Conservation (phyloP, 345 rosid species). For the Pugionium dolabratum region DNA sequence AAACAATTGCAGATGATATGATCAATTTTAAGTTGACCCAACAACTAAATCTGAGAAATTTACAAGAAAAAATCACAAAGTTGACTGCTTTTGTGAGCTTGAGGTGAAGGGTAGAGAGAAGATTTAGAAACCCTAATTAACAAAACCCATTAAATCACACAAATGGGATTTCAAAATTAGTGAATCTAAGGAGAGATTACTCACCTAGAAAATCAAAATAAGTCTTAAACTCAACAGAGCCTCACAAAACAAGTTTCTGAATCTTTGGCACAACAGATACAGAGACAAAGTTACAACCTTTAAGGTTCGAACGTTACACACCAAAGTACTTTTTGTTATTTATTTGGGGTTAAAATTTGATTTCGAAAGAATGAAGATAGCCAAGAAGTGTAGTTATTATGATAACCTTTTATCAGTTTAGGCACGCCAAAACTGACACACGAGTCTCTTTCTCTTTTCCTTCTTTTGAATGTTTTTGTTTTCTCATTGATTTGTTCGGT, state of each 20-base stretch:
- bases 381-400: not conserved
- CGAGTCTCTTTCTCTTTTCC: constrained; percentile 7
- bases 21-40: constrained; percentile 44
- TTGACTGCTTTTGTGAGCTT: not conserved
- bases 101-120: not conserved
- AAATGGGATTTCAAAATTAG: not conserved
- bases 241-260: not conserved
- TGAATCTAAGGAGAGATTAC: not conserved
- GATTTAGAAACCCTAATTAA: constrained; percentile 14
- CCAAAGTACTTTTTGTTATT: not conserved
- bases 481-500: not conserved
- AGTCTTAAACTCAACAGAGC: not conserved
- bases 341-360: not conserved
- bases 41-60: constrained; percentile 50
- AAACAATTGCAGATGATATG: constrained; percentile 45
- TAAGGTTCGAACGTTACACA: not conserved
- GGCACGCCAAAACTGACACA: constrained; percentile 23
- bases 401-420: not conserved
- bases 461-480: not conserved
- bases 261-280: not conserved
- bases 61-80: constrained; percentile 43
- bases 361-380: constrained; percentile 1
- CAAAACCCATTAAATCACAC: not conserved
- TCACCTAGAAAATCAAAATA: not conserved
- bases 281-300: not conserved